phyloP scores from a whole-genome alignment of 805 yeast genomes.

The Metschnikowia baotianmanensis region DNA sequence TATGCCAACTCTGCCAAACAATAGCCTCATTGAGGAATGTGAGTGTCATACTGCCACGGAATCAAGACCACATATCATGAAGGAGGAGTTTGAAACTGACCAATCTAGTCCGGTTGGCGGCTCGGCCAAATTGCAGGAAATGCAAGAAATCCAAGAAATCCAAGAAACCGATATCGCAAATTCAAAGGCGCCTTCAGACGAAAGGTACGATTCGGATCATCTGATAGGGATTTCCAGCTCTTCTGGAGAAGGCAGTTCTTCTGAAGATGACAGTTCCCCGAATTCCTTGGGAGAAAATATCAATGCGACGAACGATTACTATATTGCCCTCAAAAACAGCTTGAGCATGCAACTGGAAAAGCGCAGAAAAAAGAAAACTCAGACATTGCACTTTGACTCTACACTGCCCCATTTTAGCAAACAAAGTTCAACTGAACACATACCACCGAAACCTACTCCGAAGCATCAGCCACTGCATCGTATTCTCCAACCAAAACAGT shows the following conservation, averaged over 20 bases:
- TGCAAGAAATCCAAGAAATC: neutral
- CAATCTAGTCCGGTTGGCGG: no score
- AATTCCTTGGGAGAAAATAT: slow-evolving; percentile 1
- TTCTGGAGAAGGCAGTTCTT: slow-evolving; percentile 4
- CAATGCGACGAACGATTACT: slow-evolving; percentile 22
- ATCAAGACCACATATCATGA: neutral
- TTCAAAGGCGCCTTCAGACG: slow-evolving; percentile 26
- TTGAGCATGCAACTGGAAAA: slow-evolving; percentile 12
- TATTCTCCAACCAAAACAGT: slow-evolving; percentile 38
- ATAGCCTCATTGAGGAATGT: neutral
- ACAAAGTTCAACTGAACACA: neutral
- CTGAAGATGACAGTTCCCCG: no score
- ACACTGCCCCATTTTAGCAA: no score
- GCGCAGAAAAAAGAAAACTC: neutral
- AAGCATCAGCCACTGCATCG: slow-evolving; percentile 44
- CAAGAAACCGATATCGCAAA: slow-evolving; percentile 24
- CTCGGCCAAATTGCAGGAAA: no score
- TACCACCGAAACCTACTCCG: slow-evolving; percentile 8
- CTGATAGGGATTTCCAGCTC: slow-evolving; percentile 1
- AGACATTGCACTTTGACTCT: no score
- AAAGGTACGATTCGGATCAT: slow-evolving; percentile 19
- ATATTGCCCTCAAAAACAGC: slow-evolving; percentile 13
- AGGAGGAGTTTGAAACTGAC: no score
- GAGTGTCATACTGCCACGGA: neutral
- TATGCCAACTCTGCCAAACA: slow-evolving; percentile 4